Percentiles rank a stretch among this genome's conserved stretches.
Evolutionary conservation across 129 eudicot species (phyloP).

Genomic region (Ambrosia trifida): DNA sequence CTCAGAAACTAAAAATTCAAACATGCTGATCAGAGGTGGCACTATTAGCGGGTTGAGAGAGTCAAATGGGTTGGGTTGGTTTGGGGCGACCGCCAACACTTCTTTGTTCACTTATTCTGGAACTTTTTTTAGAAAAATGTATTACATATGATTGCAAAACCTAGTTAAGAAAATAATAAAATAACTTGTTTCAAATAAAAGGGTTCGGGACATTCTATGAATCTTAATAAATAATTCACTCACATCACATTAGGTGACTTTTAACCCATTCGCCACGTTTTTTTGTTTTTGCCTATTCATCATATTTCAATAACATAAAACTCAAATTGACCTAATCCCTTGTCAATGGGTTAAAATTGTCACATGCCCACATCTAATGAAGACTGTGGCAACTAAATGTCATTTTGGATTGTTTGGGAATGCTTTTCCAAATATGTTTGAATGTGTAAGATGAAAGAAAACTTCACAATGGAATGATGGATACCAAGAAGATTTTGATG

Average conservation of each 20-base stretch:
- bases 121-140: background rate
- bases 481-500: background rate
- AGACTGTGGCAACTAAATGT: background rate
- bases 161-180: background rate
- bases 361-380: background rate
- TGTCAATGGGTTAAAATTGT: background rate
- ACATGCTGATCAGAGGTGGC: background rate
- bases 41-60: no score
- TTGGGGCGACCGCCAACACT: no score
- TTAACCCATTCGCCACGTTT: background rate
- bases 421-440: background rate
- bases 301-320: background rate
- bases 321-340: background rate
- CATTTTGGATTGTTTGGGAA: background rate
- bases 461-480: background rate
- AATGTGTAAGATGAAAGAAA: background rate
- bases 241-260: background rate
- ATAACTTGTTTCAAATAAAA: background rate
- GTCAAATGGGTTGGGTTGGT: no score
- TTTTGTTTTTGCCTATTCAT: background rate
- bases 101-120: no score
- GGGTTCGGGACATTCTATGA: background rate
- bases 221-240: no score
- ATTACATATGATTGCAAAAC: background rate
- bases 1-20: background rate